Conservation (phyloP, 1,284 basidiomycete species). For the Cryptococcus hybrid region DNA sequence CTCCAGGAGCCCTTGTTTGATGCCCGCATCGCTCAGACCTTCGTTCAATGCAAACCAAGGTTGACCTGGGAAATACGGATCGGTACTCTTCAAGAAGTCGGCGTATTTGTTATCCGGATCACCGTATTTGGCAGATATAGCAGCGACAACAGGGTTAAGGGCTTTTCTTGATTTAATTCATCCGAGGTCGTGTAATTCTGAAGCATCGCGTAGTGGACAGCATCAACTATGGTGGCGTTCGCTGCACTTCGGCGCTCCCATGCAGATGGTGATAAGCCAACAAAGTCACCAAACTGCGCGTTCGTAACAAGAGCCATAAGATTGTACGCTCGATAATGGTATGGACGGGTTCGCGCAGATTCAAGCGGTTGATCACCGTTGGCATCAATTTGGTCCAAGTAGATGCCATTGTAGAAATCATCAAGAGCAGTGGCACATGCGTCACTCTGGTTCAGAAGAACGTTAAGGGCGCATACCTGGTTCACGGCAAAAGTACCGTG, state of each 20-base stretch:
- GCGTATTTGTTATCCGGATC: conserved; percentile 33
- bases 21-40: not conserved
- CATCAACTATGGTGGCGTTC: conserved; percentile 29
- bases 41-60: not conserved
- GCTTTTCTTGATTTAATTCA: conserved; percentile 6
- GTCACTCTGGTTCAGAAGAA: conserved; percentile 9
- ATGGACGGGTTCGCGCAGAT: conserved; percentile 19
- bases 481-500: conserved; percentile 41
- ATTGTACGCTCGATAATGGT: conserved; percentile 45
- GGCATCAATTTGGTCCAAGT: conserved; percentile 29
- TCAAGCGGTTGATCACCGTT: conserved; percentile 30
- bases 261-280: conserved; percentile 3
- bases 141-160: conserved; percentile 24
- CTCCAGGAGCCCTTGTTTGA: not conserved
- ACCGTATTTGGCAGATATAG: conserved; percentile 30
- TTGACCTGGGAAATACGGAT: not conserved
- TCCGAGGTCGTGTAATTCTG: conserved; percentile 3
- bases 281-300: conserved; percentile 16
- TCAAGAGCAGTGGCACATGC: conserved; percentile 18
- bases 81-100: conserved; percentile 12
- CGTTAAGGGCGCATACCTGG: conserved; percentile 30
- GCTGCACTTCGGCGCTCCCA: conserved; percentile 21
- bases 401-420: conserved; percentile 29
- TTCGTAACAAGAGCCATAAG: conserved; percentile 21
- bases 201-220: conserved; percentile 32